Evolutionary conservation across 2,329 filamentous ascomycete genomes (phyloP).

Genomic region (Fusarium sp.): DNA sequence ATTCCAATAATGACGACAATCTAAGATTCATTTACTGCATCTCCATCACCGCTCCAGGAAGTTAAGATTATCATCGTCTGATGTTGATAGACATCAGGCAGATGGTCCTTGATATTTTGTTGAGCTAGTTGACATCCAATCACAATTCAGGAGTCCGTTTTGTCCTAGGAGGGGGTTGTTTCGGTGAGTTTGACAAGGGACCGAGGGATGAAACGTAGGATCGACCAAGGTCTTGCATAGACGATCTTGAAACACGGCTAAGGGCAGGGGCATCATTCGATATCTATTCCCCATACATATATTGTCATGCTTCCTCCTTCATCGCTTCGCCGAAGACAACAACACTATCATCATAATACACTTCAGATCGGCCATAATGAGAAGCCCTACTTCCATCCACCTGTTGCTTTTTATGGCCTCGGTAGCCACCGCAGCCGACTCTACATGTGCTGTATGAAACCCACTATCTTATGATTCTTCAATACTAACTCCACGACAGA

Average conservation of each 20-base stretch:
- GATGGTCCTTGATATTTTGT: not conserved
- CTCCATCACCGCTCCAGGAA: not conserved
- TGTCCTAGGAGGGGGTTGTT: not conserved
- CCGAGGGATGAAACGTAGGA: slow-evolving; percentile 22
- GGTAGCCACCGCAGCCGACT: not conserved
- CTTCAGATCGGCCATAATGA: slow-evolving; percentile 6
- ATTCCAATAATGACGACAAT: too few relatives aligned
- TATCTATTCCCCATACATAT: not conserved
- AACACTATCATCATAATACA: too few relatives aligned
- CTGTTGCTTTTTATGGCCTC: slow-evolving; percentile 20
- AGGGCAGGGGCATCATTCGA: not conserved
- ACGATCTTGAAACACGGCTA: slow-evolving; percentile 22
- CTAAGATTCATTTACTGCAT: not conserved
- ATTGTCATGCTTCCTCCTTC: too few relatives aligned
- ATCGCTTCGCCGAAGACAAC: rapidly evolving
- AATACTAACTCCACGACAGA: slow-evolving; percentile 9
- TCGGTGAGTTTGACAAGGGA: slow-evolving; percentile 1
- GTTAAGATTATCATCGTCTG: not conserved
- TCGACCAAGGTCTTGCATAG: slow-evolving; percentile 19
- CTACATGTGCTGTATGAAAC: slow-evolving; percentile 28
- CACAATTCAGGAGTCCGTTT: not conserved
- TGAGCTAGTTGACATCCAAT: not conserved
- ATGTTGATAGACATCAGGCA: not conserved
- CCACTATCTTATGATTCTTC: rapidly evolving
- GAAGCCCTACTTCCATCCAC: slow-evolving; percentile 7